Base-by-base conservation (phyloP, 306 rosid species). In the Cicer yamashitae region DNA sequence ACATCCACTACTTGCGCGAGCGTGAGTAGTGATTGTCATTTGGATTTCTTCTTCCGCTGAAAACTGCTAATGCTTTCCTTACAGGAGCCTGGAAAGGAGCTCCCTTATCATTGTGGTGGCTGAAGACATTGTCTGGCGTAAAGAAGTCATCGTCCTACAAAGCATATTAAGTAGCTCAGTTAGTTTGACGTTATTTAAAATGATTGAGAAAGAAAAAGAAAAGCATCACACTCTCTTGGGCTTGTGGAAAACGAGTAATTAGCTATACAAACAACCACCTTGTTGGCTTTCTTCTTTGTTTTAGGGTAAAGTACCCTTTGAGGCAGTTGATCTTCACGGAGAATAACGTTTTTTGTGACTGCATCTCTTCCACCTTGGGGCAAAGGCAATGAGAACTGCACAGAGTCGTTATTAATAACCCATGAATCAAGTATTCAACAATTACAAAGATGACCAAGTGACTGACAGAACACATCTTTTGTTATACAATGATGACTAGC, bases 311-410 rank as follows among this genome's bases (percentile, higher is more conserved):
- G 96, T 25, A 81, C 83, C 87, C 91, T 89, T 6, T 90, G 96
- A 54, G 98, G 98, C 60, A 96, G 91, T 86, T 96, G 99, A 87
- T 96, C 99, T 84, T 96, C 99, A 34, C 99, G 97, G 75, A 96
- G 87, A 78, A 96, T 84, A 52, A 85, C 86, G 76, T 92, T 92
- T 83, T 92, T 92, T 58, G 98, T 77, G 20, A 92, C 83, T 47
- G 97, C 97, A 46, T 89, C 89, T 76, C 99, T 86, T 80, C 99
- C 98, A 41, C 99, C 96, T 76, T 85, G 88, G 51, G 99, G 98
- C 56, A 86, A 74, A 78, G 98, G 99, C 70, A 96, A 82, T 18
- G 99, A 92, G 77, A 89, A 92, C 97, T 94, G 85, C 82, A 87
- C 5, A 74, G 59, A 54, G 47, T 80, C 79, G 70, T 50, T 2